Evolutionary conservation across 148 eudicot genomes (phyloP), one percentile per base, ranked within the genome.

Genomic region (Salicornia ramosissima): DNA sequence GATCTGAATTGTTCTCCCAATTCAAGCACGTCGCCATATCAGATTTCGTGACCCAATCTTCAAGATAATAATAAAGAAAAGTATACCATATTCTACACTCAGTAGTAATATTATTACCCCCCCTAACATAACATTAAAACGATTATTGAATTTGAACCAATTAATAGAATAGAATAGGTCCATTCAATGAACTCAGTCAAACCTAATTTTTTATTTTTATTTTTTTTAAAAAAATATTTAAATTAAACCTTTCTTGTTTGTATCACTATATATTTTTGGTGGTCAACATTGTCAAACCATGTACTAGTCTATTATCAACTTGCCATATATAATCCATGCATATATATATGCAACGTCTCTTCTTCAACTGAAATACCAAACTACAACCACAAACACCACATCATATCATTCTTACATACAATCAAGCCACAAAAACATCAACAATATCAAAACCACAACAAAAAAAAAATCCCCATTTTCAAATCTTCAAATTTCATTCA

Each of bases 91-190:
- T 6, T 45, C 5, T 18, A 16, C 5, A 47, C 53, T 3, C 21
- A 36, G 40, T 13, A 1, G 16, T 45, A 45, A 12, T 3, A 15
- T 55, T 55, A 55, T 57, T 25, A 57, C 36, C 10, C 24, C 36
- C 10, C 24, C 15, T 16, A 8, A n/a, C n/a, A n/a, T n/a, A 54
- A 34, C 22, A 40, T 6, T 69, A 28, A 71, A 16, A 58, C n/a
- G n/a, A n/a, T n/a, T n/a, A 63, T 25, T 36, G 40, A 36, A 63
- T 18, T 49, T 18, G 22, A 67, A 16, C 14, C 1, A 57, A 56
- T 1, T 28, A 56, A 74, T 28, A n/a, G n/a, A n/a, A n/a, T n/a
- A n/a, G 73, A 75, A 75, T 21, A 75, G 73, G 78, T 75, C 73
- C 53, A 69, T 68, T 69, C 78, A 60, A 51, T 30, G 33, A 30